A percentile compares a stretch with the other conserved stretches of the same genome.
phyloP scores from a whole-genome alignment of 2,329 filamentous ascomycete species.

The Ilyonectria mors-panacis region DNA sequence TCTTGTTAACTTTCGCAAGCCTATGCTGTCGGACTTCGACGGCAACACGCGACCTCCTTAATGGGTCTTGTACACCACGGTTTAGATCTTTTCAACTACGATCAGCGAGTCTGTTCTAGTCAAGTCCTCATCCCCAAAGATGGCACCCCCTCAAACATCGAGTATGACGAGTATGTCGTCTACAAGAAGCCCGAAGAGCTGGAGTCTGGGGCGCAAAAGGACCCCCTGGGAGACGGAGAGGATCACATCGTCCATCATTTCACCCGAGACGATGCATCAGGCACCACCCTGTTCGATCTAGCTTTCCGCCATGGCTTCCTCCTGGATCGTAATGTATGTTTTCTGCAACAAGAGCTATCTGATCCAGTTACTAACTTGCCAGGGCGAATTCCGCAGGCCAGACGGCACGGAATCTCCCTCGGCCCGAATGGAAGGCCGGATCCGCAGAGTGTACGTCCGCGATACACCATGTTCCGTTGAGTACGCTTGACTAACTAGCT shows the following conservation, averaged over 20 bases:
- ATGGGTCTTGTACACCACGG: constrained; percentile 48
- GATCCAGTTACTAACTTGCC: background rate
- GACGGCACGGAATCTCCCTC: constrained; percentile 39
- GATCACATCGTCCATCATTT: constrained; percentile 54
- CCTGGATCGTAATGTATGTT: constrained; percentile 50
- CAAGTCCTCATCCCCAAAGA: constrained; percentile 53
- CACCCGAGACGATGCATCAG: constrained; percentile 51
- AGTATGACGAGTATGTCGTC: constrained; percentile 58
- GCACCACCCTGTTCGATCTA: constrained; percentile 51
- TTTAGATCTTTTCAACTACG: constrained; percentile 56
- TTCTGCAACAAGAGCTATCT: too few relatives aligned
- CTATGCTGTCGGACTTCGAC: constrained; percentile 42
- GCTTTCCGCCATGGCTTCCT: constrained; percentile 51
- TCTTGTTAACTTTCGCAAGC: constrained; percentile 43
- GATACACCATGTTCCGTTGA: background rate
- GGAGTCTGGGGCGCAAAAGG: constrained; percentile 19
- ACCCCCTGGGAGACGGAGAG: constrained; percentile 32
- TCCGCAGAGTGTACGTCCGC: constrained; percentile 53
- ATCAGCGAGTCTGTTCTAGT: constrained; percentile 51
- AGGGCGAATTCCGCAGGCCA: constrained; percentile 47
- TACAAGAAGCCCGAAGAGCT: constrained; percentile 47
- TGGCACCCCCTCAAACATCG: constrained; percentile 51
- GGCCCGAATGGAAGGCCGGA: constrained; percentile 52
- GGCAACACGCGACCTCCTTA: constrained; percentile 45
- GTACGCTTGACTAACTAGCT: constrained; percentile 15